These are phyloP conservation scores for Cutaneotrichosporon spelunceum DNA, from an alignment of 1,284 basidiomycete genomes.

Conservation along the genomic window DNA sequence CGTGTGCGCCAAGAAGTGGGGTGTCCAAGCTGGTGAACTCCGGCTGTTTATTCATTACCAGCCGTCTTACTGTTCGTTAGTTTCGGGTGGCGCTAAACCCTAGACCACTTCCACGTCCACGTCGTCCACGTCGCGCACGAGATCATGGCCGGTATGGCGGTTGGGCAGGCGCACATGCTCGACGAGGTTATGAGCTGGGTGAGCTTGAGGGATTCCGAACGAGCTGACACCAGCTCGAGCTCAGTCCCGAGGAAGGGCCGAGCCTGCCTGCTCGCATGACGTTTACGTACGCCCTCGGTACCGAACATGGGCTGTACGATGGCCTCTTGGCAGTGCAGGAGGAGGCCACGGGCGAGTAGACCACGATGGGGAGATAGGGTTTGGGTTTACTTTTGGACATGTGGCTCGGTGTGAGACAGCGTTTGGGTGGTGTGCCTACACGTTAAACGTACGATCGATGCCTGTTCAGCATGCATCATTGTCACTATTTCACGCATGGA, in stretches of 20 bases:
- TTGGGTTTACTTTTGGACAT: too few relatives aligned
- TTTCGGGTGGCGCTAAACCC: not conserved
- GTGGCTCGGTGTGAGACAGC: too few relatives aligned
- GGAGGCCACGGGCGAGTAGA: too few relatives aligned
- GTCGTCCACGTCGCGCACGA: conserved; percentile 75
- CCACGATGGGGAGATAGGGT: too few relatives aligned
- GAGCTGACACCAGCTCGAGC: conserved; percentile 58
- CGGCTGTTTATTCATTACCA: conserved; percentile 92
- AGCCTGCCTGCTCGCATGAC: conserved; percentile 65
- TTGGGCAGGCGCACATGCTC: conserved; percentile 88
- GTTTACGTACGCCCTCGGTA: conserved; percentile 76
- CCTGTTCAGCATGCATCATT: too few relatives aligned
- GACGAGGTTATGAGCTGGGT: conserved; percentile 85
- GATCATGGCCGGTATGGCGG: conserved; percentile 66
- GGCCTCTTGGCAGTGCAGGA: conserved; percentile 5
- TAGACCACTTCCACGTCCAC: conserved; percentile 94
- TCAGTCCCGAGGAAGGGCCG: conserved; percentile 49
- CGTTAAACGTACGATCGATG: too few relatives aligned
- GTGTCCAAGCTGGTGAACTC: conserved; percentile 63
- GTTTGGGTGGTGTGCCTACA: too few relatives aligned
- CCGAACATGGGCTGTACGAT: conserved; percentile 67
- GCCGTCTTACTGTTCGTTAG: conserved; percentile 81
- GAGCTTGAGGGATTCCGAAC: conserved; percentile 32
- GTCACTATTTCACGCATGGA: too few relatives aligned
- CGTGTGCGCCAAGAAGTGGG: conserved; percentile 67